Evolutionary conservation across 106 monocot genomes (phyloP), one percentile per base, ranked within the genome.

Genomic region (Amphibolis antarctica): DNA sequence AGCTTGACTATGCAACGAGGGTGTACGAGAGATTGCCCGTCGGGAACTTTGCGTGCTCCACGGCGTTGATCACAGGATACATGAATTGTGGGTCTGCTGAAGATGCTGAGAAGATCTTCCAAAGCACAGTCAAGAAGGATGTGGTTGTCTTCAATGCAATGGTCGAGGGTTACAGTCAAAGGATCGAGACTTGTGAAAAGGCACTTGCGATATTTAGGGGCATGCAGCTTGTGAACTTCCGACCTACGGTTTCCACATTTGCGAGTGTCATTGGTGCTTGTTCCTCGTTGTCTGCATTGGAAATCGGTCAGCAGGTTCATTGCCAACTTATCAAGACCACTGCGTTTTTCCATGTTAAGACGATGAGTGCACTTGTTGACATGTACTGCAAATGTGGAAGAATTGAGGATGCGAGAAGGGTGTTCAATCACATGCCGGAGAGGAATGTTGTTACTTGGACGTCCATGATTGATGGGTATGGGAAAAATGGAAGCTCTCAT

Each of bases 381-480:
- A 84, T 90, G 84, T 98, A 98, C 29, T 67, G 80, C 64, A 98
- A 98, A 66, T 90, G 90, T 43, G 98, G 87, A 1, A 46, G 68
- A 28, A 55, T 77, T 0, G 82, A 81, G 31, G 82, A 91, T 53
- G 86, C 86, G 0, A 47, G 85, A 51, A 73, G 55, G 64, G 45
- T 81, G 47, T 98, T 98, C 28, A 77, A 91, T 56, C 24, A 23
- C 14, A 84, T 87, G 86, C 63, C 24, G 5, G 78, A 77, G 44
- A 85, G 72, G 74, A 98, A 91, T 57, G 90, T 98, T 10, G 54
- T 98, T 47, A 78, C 90, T 12, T 98, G 96, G 98, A 91, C 90
- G 1, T 80, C 90, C 19, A 85, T 98, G 85, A 91, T 98, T 20
- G 98, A 98, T 69, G 98, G 98, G 23, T 98, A 91, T 55, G 98